Evolutionary conservation across 345 rosid genomes (phyloP), one percentile per base, ranked within the genome.

Genomic region (Iberis pinnata): DNA sequence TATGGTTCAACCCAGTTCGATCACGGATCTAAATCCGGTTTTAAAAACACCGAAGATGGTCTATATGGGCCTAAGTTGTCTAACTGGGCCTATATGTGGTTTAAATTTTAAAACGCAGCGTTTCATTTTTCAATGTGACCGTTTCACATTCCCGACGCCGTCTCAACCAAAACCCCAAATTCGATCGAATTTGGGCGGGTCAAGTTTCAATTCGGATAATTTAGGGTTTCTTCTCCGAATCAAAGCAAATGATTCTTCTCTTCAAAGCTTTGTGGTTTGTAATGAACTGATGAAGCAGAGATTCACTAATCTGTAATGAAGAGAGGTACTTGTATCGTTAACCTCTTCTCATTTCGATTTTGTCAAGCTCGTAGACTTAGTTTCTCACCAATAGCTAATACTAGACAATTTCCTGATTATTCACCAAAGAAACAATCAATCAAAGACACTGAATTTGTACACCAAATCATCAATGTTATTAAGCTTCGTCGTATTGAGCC

Each of bases 401-500:
- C 68, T 33, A 92, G 98, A 54, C 96, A 93, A 13, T 92, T 92
- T 61, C 96, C 93, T 18, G 78, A 80, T 75, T 92, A 83, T 68
- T 83, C 89, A 20, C 88, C 95, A 0, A 87, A 84, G 77, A 82
- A 80, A 50, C 80, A 93, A 44, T 66, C 88, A 36, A 61, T 84
- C 18, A 75, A 44, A 58, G 95, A 92, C 63, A 70, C 89, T 26
- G 95, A 92, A 46, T 68, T 84, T 22, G 80, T 92, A 39, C 65
- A 72, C 57, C 95, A 85, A 54, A 77, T 92, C 68, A 76, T 86
- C 25, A 75, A 73, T 49, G 75, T 81, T 25, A 66, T 92, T 38
- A 92, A 76, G 79, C 65, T 81, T 31, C 84, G 80, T 14, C 81
- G 75, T 2, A 49, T 50, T 57, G 96, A 83, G 78, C 82, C 89